Base-by-base conservation (phyloP, 495 filamentous ascomycete genomes). In the Xylona heveae region DNA sequence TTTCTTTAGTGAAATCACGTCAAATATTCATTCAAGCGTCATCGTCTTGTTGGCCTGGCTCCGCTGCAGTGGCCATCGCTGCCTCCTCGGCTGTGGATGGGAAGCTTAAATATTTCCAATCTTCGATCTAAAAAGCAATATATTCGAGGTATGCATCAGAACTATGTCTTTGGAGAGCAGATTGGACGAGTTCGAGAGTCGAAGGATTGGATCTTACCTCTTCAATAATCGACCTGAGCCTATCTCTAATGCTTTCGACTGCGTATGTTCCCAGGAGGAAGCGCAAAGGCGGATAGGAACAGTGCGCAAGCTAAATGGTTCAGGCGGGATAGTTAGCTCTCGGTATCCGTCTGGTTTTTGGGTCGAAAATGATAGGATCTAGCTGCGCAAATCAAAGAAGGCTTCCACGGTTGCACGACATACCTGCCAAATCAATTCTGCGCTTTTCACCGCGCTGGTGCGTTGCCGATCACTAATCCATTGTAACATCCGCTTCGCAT, bases 381-480 rank as follows among this genome's bases (percentile, higher is more conserved):
- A n/a, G n/a, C n/a, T n/a, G n/a, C n/a, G n/a, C n/a, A n/a, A n/a
- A n/a, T n/a, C n/a, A n/a, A n/a, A n/a, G n/a, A n/a, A n/a, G n/a
- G n/a, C n/a, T n/a, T n/a, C n/a, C n/a, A 13, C 23, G 23, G 8
- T 13, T 25, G 23, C 15, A 15, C 9, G 2, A 31, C 6, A 31
- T 5, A 35, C 24, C 24, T 95, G 81, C 88, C 88, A 95, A 5
- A 94, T 75, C 38, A 94, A 57, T 59, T 94, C 79, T n/a, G 84
- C 84, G 35, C 81, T 81, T 52, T 88, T 88, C 30, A 92, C 74
- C 6, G 81, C 82, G 42, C 78, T 90, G 6, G 80, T 85, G 3
- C 85, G 88, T 52, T 94, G 83, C 35, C 77, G 68, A 36, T 93
- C 80, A 13, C 76, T 77, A 1, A 95, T 56, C 88, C 88, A 95